phyloP scores from a whole-genome alignment of 2,329 filamentous ascomycete genomes.

The Chaetomium sp. region DNA sequence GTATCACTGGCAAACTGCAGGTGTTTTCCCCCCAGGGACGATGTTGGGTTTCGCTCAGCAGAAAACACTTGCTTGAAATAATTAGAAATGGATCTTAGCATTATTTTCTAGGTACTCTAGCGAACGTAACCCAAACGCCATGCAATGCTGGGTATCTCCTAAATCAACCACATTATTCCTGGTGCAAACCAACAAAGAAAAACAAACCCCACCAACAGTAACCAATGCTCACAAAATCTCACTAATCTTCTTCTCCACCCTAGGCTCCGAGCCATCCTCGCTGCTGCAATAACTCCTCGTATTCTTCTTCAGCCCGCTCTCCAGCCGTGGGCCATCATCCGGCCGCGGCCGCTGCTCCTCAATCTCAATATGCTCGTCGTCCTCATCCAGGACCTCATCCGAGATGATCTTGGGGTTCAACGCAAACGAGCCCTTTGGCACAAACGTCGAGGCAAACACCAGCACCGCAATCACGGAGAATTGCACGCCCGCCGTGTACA shows the following conservation, averaged over 20 bases:
- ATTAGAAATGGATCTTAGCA: no score
- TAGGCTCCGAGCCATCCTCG: slow-evolving; percentile 13
- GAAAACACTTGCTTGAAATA: no score
- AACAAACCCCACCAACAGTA: background rate
- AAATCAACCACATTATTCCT: no score
- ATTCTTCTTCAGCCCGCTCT: slow-evolving; percentile 12
- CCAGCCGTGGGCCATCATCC: background rate
- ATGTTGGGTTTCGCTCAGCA: no score
- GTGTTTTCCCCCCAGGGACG: no score
- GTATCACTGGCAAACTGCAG: no score
- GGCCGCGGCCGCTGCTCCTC: slow-evolving; percentile 8
- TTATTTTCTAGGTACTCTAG: no score
- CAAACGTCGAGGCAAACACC: slow-evolving; percentile 39
- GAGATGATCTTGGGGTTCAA: slow-evolving; percentile 39
- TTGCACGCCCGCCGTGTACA: slow-evolving; percentile 41
- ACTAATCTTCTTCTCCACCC: slow-evolving; percentile 15
- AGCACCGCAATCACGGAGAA: slow-evolving; percentile 38
- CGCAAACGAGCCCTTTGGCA: slow-evolving; percentile 37
- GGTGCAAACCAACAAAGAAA: background rate
- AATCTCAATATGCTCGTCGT: slow-evolving; percentile 22
- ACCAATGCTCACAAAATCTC: slow-evolving; percentile 10
- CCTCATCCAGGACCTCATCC: slow-evolving; percentile 33
- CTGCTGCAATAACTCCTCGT: slow-evolving; percentile 12
- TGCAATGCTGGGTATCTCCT: no score
- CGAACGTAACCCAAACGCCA: no score